phyloP scores from a whole-genome alignment of 2,329 filamentous ascomycete species.

The Cytospora paraplurivora region DNA sequence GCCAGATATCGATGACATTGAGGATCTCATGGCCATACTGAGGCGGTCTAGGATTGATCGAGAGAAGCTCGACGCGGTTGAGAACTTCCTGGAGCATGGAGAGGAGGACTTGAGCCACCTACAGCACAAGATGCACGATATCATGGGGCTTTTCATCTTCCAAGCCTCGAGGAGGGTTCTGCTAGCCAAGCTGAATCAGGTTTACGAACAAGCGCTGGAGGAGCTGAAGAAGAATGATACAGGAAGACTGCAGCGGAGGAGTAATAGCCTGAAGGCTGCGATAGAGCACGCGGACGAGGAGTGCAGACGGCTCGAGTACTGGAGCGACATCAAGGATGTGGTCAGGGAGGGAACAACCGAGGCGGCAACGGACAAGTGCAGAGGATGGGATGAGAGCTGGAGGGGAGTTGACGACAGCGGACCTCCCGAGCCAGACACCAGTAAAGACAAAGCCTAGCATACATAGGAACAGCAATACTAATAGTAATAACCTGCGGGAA shows the following conservation, averaged over 20 bases:
- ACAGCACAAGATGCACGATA: conserved; percentile 75
- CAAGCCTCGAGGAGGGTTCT: conserved; percentile 82
- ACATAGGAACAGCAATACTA: conserved; percentile 1
- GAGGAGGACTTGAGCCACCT: conserved; percentile 76
- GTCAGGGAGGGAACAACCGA: conserved; percentile 54
- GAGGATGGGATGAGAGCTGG: conserved; percentile 51
- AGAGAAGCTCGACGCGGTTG: conserved; percentile 84
- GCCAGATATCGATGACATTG: conserved; percentile 61
- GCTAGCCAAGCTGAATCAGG: conserved; percentile 67
- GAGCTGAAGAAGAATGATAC: conserved; percentile 50
- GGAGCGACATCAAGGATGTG: conserved; percentile 79
- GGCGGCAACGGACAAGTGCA: conserved; percentile 45
- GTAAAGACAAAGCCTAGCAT: conserved; percentile 26
- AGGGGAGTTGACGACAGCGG: conserved; percentile 58
- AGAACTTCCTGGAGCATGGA: conserved; percentile 77
- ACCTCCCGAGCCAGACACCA: conserved; percentile 42
- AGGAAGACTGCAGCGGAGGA: conserved; percentile 44
- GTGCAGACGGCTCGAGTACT: conserved; percentile 80
- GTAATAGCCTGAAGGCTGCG: conserved; percentile 72
- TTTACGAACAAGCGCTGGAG: conserved; percentile 57
- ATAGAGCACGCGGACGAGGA: conserved; percentile 78
- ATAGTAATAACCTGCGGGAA: background rate
- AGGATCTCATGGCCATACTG: conserved; percentile 68
- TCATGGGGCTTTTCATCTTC: conserved; percentile 87
- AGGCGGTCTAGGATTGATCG: conserved; percentile 76